Evolutionary conservation across 208 protist species (phyloP).

Genomic region (Leishmania martiniquensis): DNA sequence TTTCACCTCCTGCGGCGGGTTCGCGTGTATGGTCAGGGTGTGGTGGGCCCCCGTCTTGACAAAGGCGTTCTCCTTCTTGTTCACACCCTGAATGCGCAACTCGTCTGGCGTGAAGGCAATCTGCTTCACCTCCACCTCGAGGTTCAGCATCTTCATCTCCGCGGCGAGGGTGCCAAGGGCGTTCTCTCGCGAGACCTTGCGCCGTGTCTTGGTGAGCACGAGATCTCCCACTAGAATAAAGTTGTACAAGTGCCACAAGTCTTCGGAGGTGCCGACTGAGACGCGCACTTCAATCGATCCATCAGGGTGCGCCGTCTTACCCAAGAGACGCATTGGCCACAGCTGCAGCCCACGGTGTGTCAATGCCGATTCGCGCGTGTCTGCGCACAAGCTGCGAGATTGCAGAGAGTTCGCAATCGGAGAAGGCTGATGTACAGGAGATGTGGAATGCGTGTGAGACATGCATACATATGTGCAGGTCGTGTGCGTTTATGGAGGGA

Average conservation of each 20-base stretch:
- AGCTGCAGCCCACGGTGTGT: background rate
- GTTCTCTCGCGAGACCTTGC: slow-evolving; percentile 77
- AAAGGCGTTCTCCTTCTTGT: slow-evolving; percentile 82
- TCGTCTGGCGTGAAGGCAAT: slow-evolving; percentile 81
- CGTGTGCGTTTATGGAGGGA: too few species aligned
- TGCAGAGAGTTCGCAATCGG: background rate
- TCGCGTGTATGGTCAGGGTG: slow-evolving; percentile 93
- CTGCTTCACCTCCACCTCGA: slow-evolving; percentile 59
- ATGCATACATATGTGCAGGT: too few species aligned
- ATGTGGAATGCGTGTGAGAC: background rate
- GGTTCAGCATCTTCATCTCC: slow-evolving; percentile 63
- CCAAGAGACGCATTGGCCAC: slow-evolving; percentile 62
- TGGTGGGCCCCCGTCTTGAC: slow-evolving; percentile 94
- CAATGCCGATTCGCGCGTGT: too few species aligned
- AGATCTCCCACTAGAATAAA: slow-evolving; percentile 89
- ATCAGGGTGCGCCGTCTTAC: slow-evolving; percentile 47
- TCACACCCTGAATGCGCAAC: slow-evolving; percentile 87
- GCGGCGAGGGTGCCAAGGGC: slow-evolving; percentile 43
- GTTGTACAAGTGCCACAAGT: slow-evolving; percentile 98
- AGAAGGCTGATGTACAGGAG: background rate
- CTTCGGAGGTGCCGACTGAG: slow-evolving; percentile 88
- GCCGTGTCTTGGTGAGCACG: slow-evolving; percentile 73
- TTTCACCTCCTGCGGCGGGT: slow-evolving; percentile 87
- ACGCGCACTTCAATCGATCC: slow-evolving; percentile 91
- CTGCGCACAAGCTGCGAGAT: background rate